A percentile compares a stretch with the other conserved stretches of the same genome.
These are phyloP conservation scores for Abelmoschus esculentus DNA, from an alignment of 345 rosid species.

Conservation along the genomic window DNA sequence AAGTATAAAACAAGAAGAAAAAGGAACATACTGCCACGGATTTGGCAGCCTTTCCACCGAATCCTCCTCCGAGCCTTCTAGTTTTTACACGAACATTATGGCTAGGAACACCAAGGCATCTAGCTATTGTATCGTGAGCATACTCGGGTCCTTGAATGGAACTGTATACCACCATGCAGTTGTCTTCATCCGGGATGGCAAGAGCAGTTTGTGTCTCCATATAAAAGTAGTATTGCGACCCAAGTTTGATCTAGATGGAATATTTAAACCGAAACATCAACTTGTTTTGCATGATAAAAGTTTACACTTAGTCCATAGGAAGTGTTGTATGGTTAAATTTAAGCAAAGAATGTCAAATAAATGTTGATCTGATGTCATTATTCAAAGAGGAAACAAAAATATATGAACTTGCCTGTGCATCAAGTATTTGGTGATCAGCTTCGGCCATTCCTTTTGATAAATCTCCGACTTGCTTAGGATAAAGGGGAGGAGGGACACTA, in stretches of 20 bases:
- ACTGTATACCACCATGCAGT: constrained; percentile 56
- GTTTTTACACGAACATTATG: constrained; percentile 75
- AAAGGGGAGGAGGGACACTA: constrained; percentile 44
- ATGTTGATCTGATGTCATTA: too few species aligned
- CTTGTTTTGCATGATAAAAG: background rate
- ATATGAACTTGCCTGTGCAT: constrained; percentile 42
- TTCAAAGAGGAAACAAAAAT: too few species aligned
- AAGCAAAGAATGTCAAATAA: background rate
- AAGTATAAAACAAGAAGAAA: background rate
- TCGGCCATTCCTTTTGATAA: constrained; percentile 63
- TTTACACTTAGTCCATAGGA: background rate
- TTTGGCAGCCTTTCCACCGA: constrained; percentile 69
- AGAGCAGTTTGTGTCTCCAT: constrained; percentile 84
- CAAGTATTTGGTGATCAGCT: constrained; percentile 59
- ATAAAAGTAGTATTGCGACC: constrained; percentile 83
- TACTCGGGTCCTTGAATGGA: constrained; percentile 59
- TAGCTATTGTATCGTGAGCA: constrained; percentile 44
- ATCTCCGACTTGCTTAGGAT: constrained; percentile 60
- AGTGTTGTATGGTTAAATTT: background rate
- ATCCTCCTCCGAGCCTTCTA: constrained; percentile 91
- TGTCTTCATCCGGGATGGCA: constrained; percentile 89
- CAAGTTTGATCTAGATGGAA: constrained; percentile 50
- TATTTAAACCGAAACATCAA: background rate
- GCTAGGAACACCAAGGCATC: constrained; percentile 69
- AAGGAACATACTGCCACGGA: constrained; percentile 55